phyloP scores from a whole-genome alignment of 345 rosid species.

The Salix arbutifolia region DNA sequence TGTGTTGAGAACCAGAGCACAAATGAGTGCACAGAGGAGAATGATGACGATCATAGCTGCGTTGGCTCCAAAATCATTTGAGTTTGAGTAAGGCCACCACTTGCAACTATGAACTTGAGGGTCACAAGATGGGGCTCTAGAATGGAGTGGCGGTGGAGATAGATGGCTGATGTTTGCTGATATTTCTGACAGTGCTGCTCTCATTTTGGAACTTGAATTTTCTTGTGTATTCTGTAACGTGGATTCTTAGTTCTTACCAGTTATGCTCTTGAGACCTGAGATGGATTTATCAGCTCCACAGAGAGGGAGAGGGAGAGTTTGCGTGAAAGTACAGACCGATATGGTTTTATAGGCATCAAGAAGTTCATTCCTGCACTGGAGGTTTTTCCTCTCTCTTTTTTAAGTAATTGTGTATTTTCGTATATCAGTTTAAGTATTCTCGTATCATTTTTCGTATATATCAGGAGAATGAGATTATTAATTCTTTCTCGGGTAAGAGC shows the following conservation, averaged over 20 bases:
- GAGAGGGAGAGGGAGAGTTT: neutral
- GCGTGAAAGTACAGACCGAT: conserved; percentile 10
- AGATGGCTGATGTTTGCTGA: neutral
- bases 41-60: conserved; percentile 41
- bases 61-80: conserved; percentile 51
- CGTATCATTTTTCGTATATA: too few species aligned
- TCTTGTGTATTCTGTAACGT: neutral
- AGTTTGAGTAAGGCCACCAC: conserved; percentile 41
- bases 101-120: conserved; percentile 28
- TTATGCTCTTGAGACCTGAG: neutral
- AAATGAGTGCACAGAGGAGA: conserved; percentile 55
- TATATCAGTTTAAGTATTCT: too few species aligned
- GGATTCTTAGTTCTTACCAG: neutral
- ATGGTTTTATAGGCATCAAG: conserved; percentile 16
- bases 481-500: too few species aligned
- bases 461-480: too few species aligned
- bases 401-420: too few species aligned
- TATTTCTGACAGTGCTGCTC: conserved; percentile 1
- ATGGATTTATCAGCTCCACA: neutral
- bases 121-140: conserved; percentile 28
- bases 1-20: conserved; percentile 52
- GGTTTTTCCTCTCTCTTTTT: neutral
- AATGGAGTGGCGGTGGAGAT: conserved; percentile 16
- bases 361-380: conserved; percentile 20
- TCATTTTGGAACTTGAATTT: neutral